Evolutionary conservation across 176 grass and related monocot genomes (phyloP).

Genomic region (Pontederia crassipes): DNA sequence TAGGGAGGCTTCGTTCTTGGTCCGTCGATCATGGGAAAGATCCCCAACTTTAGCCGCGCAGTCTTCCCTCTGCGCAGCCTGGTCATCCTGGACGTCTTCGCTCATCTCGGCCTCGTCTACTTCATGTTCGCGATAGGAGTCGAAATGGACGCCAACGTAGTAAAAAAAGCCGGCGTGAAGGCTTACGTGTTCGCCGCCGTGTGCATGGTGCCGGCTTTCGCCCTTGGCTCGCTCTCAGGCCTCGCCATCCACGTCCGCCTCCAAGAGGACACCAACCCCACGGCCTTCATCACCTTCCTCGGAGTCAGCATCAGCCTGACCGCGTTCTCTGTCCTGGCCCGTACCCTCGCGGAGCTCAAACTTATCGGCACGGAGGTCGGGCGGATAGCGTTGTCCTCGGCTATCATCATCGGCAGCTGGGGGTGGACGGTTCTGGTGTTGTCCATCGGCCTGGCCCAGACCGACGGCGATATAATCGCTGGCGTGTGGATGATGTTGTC

Average conservation of each 20-base stretch:
- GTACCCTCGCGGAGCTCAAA: constrained; percentile 61
- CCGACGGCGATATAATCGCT: background rate
- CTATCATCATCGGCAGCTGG: constrained; percentile 48
- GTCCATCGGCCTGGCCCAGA: constrained; percentile 31
- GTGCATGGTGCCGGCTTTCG: constrained; percentile 39
- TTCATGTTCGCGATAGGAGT: constrained; percentile 58
- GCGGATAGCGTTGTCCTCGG: constrained; percentile 44
- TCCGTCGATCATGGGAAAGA: constrained; percentile 44
- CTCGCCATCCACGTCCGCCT: background rate
- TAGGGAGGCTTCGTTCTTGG: constrained; percentile 48
- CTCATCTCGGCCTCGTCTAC: constrained; percentile 61
- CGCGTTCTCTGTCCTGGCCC: constrained; percentile 57
- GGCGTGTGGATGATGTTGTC: constrained; percentile 27
- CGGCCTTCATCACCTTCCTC: constrained; percentile 51
- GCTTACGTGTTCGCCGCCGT: constrained; percentile 46
- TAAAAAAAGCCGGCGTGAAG: constrained; percentile 19
- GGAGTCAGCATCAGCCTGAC: constrained; percentile 47
- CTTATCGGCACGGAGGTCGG: constrained; percentile 56
- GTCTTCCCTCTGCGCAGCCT: constrained; percentile 49
- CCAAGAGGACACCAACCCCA: background rate
- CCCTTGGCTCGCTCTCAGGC: constrained; percentile 26
- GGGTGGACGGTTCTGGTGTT: constrained; percentile 34
- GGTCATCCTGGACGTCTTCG: constrained; percentile 51
- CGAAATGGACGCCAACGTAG: constrained; percentile 39
- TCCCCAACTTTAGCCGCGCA: constrained; percentile 21